These are phyloP conservation scores for Beauveria scarabaeidicola DNA, from an alignment of 2,329 filamentous ascomycete genomes.

Conservation along the genomic window DNA sequence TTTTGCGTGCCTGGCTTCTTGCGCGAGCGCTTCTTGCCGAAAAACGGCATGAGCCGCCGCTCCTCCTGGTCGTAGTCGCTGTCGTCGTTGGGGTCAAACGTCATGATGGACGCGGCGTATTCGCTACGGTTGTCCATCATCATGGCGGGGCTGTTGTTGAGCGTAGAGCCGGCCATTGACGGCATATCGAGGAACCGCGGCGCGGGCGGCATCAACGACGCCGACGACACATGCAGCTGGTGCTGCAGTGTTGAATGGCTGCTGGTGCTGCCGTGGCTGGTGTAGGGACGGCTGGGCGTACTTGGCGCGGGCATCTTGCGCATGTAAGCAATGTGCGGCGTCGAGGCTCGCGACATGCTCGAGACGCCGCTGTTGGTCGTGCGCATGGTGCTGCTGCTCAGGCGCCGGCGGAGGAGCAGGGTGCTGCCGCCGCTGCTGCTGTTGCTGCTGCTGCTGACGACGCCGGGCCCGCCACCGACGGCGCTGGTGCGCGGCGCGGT, in stretches of 20 bases:
- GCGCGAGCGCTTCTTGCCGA: conserved; percentile 26
- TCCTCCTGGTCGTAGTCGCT: conserved; percentile 39
- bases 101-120: conserved; percentile 17
- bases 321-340: not conserved
- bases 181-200: not conserved
- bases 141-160: not conserved
- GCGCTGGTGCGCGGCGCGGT: not conserved
- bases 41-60: conserved; percentile 44
- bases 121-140: not conserved
- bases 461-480: not conserved
- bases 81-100: conserved; percentile 30
- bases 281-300: not conserved
- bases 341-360: not conserved
- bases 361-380: not conserved
- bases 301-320: not conserved
- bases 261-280: not conserved
- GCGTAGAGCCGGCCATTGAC: not conserved
- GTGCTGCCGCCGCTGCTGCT: not conserved
- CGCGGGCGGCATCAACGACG: not conserved
- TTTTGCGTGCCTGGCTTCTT: conserved; percentile 39
- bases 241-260: not conserved
- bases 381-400: not conserved
- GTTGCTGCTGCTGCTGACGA: not conserved
- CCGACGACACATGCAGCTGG: not conserved
- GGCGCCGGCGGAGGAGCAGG: not conserved